Evolutionary conservation across 805 yeast genomes (phyloP).

Genomic region (Saturnispora besseyi): DNA sequence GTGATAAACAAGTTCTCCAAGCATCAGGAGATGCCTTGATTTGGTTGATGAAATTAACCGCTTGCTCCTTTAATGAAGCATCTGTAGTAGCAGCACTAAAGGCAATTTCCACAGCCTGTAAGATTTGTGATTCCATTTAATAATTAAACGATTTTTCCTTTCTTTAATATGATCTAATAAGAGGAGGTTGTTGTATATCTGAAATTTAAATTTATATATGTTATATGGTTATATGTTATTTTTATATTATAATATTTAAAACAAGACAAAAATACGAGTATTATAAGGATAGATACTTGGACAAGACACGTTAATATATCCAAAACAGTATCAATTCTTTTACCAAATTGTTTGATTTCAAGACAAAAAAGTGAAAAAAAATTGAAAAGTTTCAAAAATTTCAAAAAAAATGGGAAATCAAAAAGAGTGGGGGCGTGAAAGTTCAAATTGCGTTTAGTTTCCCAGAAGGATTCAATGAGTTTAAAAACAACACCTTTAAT

Average conservation of each 20-base stretch:
- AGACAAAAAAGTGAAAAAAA: not conserved
- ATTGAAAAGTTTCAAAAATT: not conserved
- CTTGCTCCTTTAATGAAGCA: slow-evolving; percentile 50
- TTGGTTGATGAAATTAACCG: slow-evolving; percentile 43
- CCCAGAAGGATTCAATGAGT: too few relatives aligned
- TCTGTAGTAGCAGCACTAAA: slow-evolving; percentile 56
- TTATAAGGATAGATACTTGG: too few relatives aligned
- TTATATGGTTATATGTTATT: too few relatives aligned
- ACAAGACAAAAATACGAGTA: too few relatives aligned
- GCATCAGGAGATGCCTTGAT: slow-evolving; percentile 47
- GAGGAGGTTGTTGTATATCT: not conserved
- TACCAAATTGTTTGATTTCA: not conserved
- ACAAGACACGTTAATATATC: too few relatives aligned
- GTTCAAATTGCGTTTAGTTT: not conserved
- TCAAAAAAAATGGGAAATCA: not conserved
- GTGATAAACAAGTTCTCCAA: slow-evolving; percentile 44
- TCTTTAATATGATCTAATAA: not conserved
- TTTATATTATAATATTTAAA: too few relatives aligned
- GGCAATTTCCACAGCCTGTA: slow-evolving; percentile 82
- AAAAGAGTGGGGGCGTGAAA: not conserved
- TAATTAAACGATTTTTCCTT: not conserved
- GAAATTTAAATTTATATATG: too few relatives aligned
- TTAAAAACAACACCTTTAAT: not conserved
- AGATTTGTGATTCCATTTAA: slow-evolving; percentile 49
- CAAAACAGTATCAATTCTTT: not conserved